Conservation (phyloP, 306 rosid species). For the Psophocarpus tetragonolobus region DNA sequence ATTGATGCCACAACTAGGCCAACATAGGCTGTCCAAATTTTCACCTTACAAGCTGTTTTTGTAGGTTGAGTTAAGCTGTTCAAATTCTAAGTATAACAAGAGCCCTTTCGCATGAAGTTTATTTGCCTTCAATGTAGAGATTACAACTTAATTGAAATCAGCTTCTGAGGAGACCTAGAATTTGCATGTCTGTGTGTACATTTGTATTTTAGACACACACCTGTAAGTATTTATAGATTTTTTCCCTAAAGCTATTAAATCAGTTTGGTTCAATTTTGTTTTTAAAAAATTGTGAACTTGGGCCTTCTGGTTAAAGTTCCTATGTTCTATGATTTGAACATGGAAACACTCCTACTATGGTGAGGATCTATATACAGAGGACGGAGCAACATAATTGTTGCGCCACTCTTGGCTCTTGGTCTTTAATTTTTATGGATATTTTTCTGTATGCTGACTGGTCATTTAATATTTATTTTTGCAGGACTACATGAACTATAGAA, state of each 20-base stretch:
- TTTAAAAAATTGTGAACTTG: background rate
- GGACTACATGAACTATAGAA: slow-evolving; percentile 98
- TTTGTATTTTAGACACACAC: background rate
- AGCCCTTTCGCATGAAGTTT: slow-evolving; percentile 9
- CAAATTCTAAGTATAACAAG: background rate
- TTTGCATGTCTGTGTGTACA: background rate
- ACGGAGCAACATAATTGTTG: background rate
- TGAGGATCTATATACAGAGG: slow-evolving; percentile 12
- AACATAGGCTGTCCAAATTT: too few relatives aligned
- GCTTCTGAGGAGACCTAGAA: background rate
- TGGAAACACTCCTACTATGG: slow-evolving; percentile 19
- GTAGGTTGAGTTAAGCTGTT: too few relatives aligned
- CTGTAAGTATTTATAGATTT: background rate
- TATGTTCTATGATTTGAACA: slow-evolving; percentile 18
- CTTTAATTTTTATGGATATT: background rate
- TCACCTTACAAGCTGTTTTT: too few relatives aligned
- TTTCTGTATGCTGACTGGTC: slow-evolving; percentile 25
- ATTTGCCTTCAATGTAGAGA: slow-evolving; percentile 20
- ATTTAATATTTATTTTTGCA: slow-evolving; percentile 47
- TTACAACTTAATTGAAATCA: background rate
- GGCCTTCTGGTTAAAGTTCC: background rate
- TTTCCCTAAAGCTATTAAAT: background rate
- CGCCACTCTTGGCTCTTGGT: background rate
- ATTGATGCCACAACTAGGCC: too few relatives aligned
- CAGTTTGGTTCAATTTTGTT: background rate